Evolutionary conservation across 306 rosid genomes (phyloP), one percentile per base, ranked within the genome.

Genomic region (Quercus glauca): DNA sequence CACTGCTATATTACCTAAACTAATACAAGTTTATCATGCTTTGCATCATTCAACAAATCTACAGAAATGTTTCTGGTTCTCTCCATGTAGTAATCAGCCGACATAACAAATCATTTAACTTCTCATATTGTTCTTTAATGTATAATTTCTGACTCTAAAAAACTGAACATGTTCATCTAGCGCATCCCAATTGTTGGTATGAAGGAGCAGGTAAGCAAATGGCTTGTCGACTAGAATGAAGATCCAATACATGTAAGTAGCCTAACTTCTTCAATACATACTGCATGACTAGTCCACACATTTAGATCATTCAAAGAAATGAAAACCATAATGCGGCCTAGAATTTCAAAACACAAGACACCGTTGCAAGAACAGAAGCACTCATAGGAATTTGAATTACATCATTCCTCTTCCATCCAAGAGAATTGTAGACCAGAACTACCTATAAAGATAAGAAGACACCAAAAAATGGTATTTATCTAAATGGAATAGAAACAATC

Each of bases 331-430:
- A 35, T 5, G 6, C 67, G 2, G 41, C 41, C 41, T 35, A 6
- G 9, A 35, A 6, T 35, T 35, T 35, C 41, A 35, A 35, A 35
- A 35, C 41, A 35, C 9, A 35, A 35, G 41, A 35, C 35, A 77
- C 58, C 31, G 74, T 67, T 33, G 69, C 45, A 72, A 76, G 41
- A 73, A 69, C 65, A 58, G 71, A 49, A 67, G 74, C 29, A 81
- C 88, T 85, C 73, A 83, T 88, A 10, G 88, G 89, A 78, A 83
- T 78, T 79, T 80, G 84, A 35, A 88, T 45, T 23, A 84, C 79
- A 51, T 85, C 89, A 21, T 77, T 76, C 78, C 91, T 85, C 71
- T 74, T 83, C 91, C 89, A 88, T 85, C 91, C 91, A 45, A 88
- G 89, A 81, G 89, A 61, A 71, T 88, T 88, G 87, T 88, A 88